Base-by-base conservation (phyloP, 2,329 filamentous ascomycete species). In the Bertia moriformis region DNA sequence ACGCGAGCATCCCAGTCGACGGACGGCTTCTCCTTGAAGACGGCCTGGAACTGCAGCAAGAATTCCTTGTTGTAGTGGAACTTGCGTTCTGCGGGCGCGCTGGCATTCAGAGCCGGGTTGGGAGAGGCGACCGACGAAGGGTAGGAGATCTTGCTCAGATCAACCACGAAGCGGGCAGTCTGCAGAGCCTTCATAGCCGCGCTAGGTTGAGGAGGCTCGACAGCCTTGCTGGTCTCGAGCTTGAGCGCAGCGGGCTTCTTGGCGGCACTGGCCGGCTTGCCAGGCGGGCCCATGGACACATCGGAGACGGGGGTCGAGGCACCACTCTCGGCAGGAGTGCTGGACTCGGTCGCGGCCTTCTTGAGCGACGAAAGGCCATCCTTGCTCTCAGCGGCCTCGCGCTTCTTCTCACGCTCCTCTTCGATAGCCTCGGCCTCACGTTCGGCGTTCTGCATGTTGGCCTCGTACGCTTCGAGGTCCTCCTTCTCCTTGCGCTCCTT, bases 21-120 rank as follows among this genome's bases (percentile, higher is more conserved):
- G 1, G 87, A 93, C 13, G 91, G 91, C 63, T 95, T 93, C 67
- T 98, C 91, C 45, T 86, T 93, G 64, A 95, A 98, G 15, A 94
- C 86, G 50, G 75, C 75, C 63, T 95, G 85, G 70, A 98, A 98
- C 56, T 98, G 91, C 19, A 98, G 70, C 62, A 98, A 66, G 68
- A 98, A 98, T 50, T 82, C 80, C 51, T 88, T 84, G 62, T 96
- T 87, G 60, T 98, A 98, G 58, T 93, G 88, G 67, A 93, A 93
- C 58, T 78, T 82, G 43, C 76, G 77, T 64, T 88, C 89, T 59
- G 82, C 84, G 22, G 74, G 69, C 19, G 85, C 82, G 14, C 82
- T 82, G 30, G 73, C 67, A 58, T 96, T 98, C 46, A 95, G 65
- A 2, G 89, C 84, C 10, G 89, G 86, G 61, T 95, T 96, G 4